Base-by-base conservation (phyloP, 202 grass and related monocot genomes). In the Alloteropsis angusta region DNA sequence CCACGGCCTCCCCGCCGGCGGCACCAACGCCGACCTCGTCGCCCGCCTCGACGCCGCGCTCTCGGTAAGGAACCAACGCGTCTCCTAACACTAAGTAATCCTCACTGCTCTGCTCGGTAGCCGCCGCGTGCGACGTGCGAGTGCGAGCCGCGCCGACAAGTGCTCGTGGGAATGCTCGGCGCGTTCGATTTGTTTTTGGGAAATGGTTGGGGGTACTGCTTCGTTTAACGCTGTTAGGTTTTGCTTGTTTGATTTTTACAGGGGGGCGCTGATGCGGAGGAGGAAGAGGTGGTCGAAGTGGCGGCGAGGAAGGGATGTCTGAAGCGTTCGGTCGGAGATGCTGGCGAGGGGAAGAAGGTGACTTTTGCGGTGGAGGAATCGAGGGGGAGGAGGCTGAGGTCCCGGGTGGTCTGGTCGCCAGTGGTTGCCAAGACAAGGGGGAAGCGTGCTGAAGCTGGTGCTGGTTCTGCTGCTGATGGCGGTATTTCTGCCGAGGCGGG, bases 241-340 rank as follows among this genome's bases (percentile, higher is more conserved):
- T 42, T 62, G 14, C 11, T 75, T 63, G 5, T 0, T 37, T n/a
- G n/a, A n/a, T n/a, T n/a, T n/a, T n/a, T 32, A 21, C 48, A 86
- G 81, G 83, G 41, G 1, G 9, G 2, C 15, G 81, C 44, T 23
- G 68, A 32, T 4, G 63, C 36, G 59, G 74, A 13, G 15, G 41
- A 15, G 44, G 21, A 13, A 17, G 43, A 5, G 26, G 44, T 70
- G 23, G 43, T 30, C 15, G 55, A 44, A 12, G 75, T 62, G 69
- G 60, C 26, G 16, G 67, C 74, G 62, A 59, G 32, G 55, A 93
- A 83, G 69, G 90, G 90, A 3, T 87, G 87, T 28, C 41, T 93
- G 45, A 86, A 86, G 76, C 75, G 72, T 11, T 50, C 75, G 17
- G 28, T 5, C 6, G n/a, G 48, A 12, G 75, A 48, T 26, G 74